Base-by-base conservation (phyloP, 305 asterid genomes). In the Striga hermonthica region DNA sequence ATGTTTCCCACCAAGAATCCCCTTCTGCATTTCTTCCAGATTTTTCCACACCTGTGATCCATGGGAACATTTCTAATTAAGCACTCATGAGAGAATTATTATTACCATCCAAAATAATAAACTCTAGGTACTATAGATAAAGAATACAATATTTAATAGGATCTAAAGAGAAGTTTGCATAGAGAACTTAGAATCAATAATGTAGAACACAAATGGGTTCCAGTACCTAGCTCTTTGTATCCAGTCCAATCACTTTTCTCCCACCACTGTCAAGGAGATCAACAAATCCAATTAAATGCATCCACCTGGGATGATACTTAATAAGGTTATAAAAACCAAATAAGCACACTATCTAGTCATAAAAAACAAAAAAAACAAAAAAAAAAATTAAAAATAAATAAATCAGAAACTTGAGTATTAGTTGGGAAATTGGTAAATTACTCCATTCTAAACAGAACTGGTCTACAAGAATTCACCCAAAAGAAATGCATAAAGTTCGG, bases 231-330 rank as follows among this genome's bases (percentile, higher is more conserved):
- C 82, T 93, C 99, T 82, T 90, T 93, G 88, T 87, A 88, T 73
- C 97, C 99, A 4, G 94, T 90, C 98, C 98, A 93, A 76, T 93
- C 96, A 83, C 98, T 93, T 83, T 90, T 90, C 88, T 93, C 98
- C 98, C 98, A 93, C 98, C 98, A 93, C 98, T 93, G 98, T 86
- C 95, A 86, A 93, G 86, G 82, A 90, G 84, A 90, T 81, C 80
- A 89, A 92, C 84, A 90, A 87, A 87, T 84, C 95, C 95, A 90
- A 82, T 87, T 90, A 93, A 89, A 87, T 74, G 96, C 78, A 87
- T 77, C 80, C 81, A 87, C 95, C 91, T 84, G 86, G 95, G 95
- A 86, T 86, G 90, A 82, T 83, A 80, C 88, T 82, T 76, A 74
- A 79, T 78, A 76, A 79, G 82, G 81, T 88, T 75, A 90, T 70